Conservation (phyloP, 306 rosid genomes). For the Prinsepia uniflora region DNA sequence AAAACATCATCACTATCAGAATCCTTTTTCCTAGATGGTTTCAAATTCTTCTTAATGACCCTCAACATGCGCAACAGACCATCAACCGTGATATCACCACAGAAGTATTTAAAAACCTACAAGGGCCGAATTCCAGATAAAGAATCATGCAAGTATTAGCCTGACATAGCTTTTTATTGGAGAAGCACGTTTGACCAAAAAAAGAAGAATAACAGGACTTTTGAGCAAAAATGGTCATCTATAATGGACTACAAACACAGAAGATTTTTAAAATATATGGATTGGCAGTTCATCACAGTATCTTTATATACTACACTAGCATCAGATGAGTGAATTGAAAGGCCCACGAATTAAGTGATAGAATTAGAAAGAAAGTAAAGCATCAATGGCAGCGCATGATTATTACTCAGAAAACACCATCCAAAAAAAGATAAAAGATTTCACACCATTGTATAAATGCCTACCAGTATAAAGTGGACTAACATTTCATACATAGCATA, state of each 20-base stretch:
- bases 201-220: too few species aligned
- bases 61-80: conserved; percentile 77
- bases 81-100: conserved; percentile 62
- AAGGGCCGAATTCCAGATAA: conserved; percentile 24
- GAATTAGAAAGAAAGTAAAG: not conserved
- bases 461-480: not conserved
- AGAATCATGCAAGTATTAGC: not conserved
- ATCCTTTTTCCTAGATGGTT: conserved; percentile 76
- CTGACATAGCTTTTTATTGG: not conserved
- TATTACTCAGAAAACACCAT: not conserved
- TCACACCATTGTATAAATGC: not conserved
- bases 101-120: conserved; percentile 83
- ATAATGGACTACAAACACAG: not conserved
- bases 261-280: not conserved
- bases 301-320: not conserved
- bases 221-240: too few species aligned
- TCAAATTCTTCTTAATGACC: conserved; percentile 67
- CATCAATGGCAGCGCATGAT: not conserved
- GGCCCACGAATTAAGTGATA: not conserved
- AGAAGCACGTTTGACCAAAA: not conserved
- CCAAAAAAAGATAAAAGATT: not conserved
- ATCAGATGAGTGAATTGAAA: not conserved
- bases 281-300: not conserved
- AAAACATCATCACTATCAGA: conserved; percentile 48
- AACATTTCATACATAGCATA: not conserved